A percentile compares a stretch with the other conserved stretches of the same genome.
Conservation (phyloP, 2,329 filamentous ascomycete genomes). For the Septoria petroselini region DNA sequence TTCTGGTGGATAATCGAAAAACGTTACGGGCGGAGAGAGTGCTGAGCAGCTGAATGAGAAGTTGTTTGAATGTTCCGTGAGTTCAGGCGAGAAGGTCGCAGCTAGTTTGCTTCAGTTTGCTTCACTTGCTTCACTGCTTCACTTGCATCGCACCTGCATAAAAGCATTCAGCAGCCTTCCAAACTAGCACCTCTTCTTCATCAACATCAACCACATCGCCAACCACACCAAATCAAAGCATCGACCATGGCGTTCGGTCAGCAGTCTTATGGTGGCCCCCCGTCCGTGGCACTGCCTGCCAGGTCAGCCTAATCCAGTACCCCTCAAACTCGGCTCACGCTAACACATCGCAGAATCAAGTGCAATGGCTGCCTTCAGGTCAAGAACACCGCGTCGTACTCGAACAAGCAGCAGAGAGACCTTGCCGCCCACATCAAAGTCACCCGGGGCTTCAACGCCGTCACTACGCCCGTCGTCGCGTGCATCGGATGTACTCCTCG, state of each 20-base stretch:
- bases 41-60: too few species aligned
- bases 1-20: too few species aligned
- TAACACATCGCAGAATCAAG: conserved; percentile 20
- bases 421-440: conserved; percentile 5
- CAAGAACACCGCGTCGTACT: conserved; percentile 11
- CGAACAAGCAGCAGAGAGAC: conserved; percentile 12
- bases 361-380: conserved; percentile 21
- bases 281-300: background rate
- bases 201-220: background rate
- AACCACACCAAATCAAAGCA: background rate
- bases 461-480: conserved; percentile 15
- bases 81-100: too few species aligned
- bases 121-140: too few species aligned
- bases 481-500: conserved; percentile 27
- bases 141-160: too few species aligned
- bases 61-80: too few species aligned
- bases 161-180: background rate
- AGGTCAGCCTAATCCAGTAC: background rate
- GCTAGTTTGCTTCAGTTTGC: too few species aligned
- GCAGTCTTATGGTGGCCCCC: background rate
- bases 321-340: background rate
- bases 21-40: too few species aligned
- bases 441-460: conserved; percentile 14
- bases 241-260: background rate
- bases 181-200: background rate